phyloP scores from a whole-genome alignment of 305 asterid species.

The Rubia balearica region DNA sequence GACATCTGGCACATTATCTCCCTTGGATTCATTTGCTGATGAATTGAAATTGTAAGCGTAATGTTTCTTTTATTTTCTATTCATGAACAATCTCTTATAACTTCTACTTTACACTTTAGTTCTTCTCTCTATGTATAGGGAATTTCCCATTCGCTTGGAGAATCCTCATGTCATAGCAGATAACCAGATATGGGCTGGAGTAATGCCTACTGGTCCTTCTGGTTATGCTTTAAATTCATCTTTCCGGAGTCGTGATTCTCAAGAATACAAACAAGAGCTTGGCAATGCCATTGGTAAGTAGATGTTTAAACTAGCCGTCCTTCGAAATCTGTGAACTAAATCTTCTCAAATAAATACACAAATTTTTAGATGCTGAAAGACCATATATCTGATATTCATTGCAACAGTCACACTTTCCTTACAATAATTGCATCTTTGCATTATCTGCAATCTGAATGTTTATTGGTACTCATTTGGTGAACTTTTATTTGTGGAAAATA shows the following conservation, averaged over 20 bases:
- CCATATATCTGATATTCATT: background rate
- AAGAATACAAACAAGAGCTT: constrained; percentile 87
- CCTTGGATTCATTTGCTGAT: constrained; percentile 94
- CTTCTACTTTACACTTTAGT: constrained; percentile 5
- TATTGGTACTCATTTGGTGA: constrained; percentile 20
- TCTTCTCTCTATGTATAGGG: constrained; percentile 36
- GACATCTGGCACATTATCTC: constrained; percentile 99
- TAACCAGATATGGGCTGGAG: constrained; percentile 94
- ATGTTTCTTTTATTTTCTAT: constrained; percentile 15
- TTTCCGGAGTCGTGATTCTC: constrained; percentile 73
- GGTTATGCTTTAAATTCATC: constrained; percentile 89
- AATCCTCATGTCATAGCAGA: constrained; percentile 97
- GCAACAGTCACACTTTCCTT: background rate
- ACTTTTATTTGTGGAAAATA: constrained; percentile 28
- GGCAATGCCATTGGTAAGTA: constrained; percentile 96
- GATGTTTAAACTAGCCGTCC: background rate
- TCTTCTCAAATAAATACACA: background rate
- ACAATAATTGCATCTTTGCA: background rate
- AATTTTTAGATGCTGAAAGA: background rate
- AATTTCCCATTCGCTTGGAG: constrained; percentile 90
- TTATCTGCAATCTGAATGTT: background rate
- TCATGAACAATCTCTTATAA: constrained; percentile 3
- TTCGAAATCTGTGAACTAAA: no score
- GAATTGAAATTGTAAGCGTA: constrained; percentile 79
- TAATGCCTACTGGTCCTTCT: constrained; percentile 88